A percentile compares a stretch with the other conserved stretches of the same genome.
These are phyloP conservation scores for Lachnum nothofagi DNA, from an alignment of 2,329 filamentous ascomycete species.

Conservation along the genomic window DNA sequence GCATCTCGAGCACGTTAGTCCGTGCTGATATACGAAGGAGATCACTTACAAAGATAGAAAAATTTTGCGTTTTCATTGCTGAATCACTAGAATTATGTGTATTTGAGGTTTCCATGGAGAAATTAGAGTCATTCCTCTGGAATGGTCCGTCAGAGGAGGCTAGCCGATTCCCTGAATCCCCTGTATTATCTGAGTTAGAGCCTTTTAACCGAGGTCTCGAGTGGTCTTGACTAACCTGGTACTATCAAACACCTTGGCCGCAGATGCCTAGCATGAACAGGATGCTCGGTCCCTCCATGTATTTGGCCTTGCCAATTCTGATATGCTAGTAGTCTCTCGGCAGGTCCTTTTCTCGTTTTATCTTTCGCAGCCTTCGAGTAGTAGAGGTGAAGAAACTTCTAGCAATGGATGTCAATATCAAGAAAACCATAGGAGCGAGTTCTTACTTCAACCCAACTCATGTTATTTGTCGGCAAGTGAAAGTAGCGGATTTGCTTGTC, in stretches of 20 bases:
- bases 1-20: constrained; percentile 10
- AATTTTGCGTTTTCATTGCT: constrained; percentile 1
- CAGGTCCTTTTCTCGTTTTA: neutral
- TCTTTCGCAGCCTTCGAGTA: constrained; percentile 2
- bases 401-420: neutral
- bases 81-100: neutral
- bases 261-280: constrained; percentile 24
- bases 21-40: constrained; percentile 1
- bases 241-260: constrained; percentile 13
- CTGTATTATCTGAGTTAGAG: neutral
- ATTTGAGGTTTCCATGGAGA: neutral
- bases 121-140: neutral
- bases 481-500: constrained; percentile 14
- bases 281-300: constrained; percentile 17
- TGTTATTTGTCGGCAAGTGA: constrained; percentile 24
- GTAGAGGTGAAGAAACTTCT: constrained; percentile 17
- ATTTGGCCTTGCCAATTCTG: constrained; percentile 20
- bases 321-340: constrained; percentile 15
- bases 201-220: neutral
- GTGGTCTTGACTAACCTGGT: constrained; percentile 5
- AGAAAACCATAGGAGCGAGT: no score
- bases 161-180: neutral
- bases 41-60: constrained; percentile 20
- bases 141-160: neutral
- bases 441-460: constrained; percentile 21